A percentile compares a stretch with the other conserved stretches of the same genome.
phyloP scores from a whole-genome alignment of 1,139 yeast genomes.

The Zygosaccharomyces sapae region DNA sequence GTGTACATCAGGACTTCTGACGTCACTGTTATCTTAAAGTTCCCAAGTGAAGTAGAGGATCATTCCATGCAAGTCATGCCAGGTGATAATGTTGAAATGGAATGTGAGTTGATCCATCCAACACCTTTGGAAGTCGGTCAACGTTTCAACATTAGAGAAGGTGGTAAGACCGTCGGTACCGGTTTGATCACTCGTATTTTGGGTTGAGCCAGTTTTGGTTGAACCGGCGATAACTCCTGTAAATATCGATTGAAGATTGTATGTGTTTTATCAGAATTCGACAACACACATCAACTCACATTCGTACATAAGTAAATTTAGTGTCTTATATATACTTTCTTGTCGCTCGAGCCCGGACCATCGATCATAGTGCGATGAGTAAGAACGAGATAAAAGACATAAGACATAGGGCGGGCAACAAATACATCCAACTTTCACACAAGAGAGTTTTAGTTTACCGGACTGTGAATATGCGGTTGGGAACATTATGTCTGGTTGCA shows the following conservation, averaged over 20 bases:
- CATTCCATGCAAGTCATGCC: conserved; percentile 92
- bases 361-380: too few species aligned
- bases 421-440: too few species aligned
- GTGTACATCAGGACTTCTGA: conserved; percentile 94
- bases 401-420: too few species aligned
- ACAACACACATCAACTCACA: neutral
- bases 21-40: conserved; percentile 84
- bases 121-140: conserved; percentile 94
- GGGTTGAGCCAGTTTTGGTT: conserved; percentile 41
- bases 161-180: conserved; percentile 98
- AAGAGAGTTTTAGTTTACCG: too few species aligned
- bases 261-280: neutral
- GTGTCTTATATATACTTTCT: neutral
- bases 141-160: conserved; percentile 99
- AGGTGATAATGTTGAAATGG: conserved; percentile 98
- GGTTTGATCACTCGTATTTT: conserved; percentile 94
- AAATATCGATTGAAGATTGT: conserved; percentile 1
- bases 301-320: neutral
- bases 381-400: too few species aligned
- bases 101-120: conserved; percentile 83
- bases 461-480: too few species aligned
- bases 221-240: conserved; percentile 1
- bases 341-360: too few species aligned
- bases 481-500: neutral
- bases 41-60: conserved; percentile 87